phyloP scores from a whole-genome alignment of 2,329 filamentous ascomycete species.

The Fusarium tupiense region DNA sequence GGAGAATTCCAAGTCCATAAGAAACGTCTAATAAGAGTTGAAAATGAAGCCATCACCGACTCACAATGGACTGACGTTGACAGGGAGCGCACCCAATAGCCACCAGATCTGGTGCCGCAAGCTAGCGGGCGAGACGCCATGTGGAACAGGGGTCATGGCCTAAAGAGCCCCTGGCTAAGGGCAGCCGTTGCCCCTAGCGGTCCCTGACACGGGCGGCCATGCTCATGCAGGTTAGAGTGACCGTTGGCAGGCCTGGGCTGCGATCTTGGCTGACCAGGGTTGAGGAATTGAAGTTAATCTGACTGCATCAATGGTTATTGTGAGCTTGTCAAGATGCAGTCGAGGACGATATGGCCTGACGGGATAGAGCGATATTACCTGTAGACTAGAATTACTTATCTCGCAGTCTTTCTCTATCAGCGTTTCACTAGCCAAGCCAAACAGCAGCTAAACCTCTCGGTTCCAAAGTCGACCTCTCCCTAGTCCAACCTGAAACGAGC shows the following conservation, averaged over 20 bases:
- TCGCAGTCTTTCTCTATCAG: not conserved
- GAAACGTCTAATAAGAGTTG: conserved; percentile 32
- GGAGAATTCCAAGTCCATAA: conserved; percentile 4
- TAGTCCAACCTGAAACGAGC: conserved; percentile 41
- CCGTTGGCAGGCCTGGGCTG: not conserved
- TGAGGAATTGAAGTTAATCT: not conserved
- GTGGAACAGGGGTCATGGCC: conserved; percentile 31
- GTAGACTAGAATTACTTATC: not conserved
- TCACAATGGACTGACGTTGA: conserved; percentile 35
- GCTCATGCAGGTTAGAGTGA: conserved; percentile 29
- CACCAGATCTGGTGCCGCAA: conserved; percentile 1
- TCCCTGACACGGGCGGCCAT: conserved; percentile 23
- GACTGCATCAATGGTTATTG: not conserved
- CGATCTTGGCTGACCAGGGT: conserved; percentile 13
- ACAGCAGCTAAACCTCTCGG: not conserved
- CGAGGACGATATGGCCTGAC: not conserved
- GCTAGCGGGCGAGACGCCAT: conserved; percentile 29
- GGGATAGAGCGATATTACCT: not conserved
- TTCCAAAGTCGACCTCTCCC: conserved; percentile 3
- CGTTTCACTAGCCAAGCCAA: not conserved
- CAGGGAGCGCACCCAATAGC: conserved; percentile 12
- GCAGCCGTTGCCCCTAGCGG: conserved; percentile 26
- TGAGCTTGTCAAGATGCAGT: not conserved
- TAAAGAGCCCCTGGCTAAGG: conserved; percentile 31
- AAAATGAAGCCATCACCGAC: conserved; percentile 44